phyloP scores from a whole-genome alignment of 768 basidiomycete genomes.

The Clathrus columnatus region DNA sequence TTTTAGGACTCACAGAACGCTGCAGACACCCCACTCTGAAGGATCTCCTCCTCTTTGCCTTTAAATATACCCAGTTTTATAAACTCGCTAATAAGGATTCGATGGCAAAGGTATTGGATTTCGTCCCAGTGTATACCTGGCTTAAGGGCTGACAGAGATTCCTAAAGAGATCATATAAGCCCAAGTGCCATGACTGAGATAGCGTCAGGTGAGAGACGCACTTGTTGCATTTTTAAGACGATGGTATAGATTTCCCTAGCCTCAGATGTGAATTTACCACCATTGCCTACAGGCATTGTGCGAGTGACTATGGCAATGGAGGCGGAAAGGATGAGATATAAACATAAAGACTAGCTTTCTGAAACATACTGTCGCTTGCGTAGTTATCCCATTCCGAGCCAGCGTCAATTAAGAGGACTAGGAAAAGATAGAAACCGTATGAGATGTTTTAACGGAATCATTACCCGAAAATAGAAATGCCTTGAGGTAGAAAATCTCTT shows the following conservation, averaged over 20 bases:
- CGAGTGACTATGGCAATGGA: constrained; percentile 41
- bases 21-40: constrained; percentile 65
- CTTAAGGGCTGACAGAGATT: constrained; percentile 57
- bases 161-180: constrained; percentile 28
- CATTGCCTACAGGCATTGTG: constrained; percentile 89
- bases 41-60: constrained; percentile 57
- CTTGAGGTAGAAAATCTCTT: constrained; percentile 39
- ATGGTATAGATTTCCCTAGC: constrained; percentile 78
- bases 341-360: background rate
- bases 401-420: constrained; percentile 83
- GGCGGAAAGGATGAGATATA: constrained; percentile 15
- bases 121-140: constrained; percentile 88
- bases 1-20: constrained; percentile 64
- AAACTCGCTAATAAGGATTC: constrained; percentile 73
- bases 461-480: background rate
- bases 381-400: constrained; percentile 83
- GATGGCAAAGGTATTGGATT: constrained; percentile 78
- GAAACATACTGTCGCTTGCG: constrained; percentile 47
- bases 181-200: constrained; percentile 8
- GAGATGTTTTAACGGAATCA: too few relatives aligned
- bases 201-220: constrained; percentile 22
- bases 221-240: constrained; percentile 86
- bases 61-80: constrained; percentile 80
- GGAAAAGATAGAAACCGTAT: too few relatives aligned
- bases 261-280: constrained; percentile 78